phyloP scores from a whole-genome alignment of 805 yeast species.

The Ogataea pilisensis region DNA sequence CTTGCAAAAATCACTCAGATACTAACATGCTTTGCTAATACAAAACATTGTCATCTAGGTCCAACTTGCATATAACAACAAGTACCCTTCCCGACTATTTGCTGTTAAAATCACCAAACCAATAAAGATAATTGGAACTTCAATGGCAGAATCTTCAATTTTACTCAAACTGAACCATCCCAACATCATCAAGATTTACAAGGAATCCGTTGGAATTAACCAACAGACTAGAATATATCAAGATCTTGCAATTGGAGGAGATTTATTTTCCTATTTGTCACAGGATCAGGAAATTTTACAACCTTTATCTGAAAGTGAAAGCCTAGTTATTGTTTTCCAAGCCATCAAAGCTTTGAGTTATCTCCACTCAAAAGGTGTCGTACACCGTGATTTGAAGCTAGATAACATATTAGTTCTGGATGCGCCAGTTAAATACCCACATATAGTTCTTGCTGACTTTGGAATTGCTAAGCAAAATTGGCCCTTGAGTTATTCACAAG shows the following conservation, averaged over 20 bases:
- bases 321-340: conserved; percentile 51
- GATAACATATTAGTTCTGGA: conserved; percentile 62
- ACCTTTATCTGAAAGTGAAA: conserved; percentile 51
- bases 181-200: conserved; percentile 81
- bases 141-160: conserved; percentile 39
- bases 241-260: conserved; percentile 96
- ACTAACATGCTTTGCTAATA: conserved; percentile 3
- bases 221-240: conserved; percentile 85
- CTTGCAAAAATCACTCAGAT: neutral
- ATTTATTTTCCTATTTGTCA: conserved; percentile 83
- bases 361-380: conserved; percentile 50
- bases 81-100: conserved; percentile 28
- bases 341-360: conserved; percentile 51
- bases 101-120: conserved; percentile 43
- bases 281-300: conserved; percentile 44
- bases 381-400: conserved; percentile 62
- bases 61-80: conserved; percentile 29
- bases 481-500: conserved; percentile 7
- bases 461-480: conserved; percentile 40
- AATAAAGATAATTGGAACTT: conserved; percentile 24
- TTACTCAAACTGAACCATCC: conserved; percentile 78
- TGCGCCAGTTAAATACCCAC: conserved; percentile 48
- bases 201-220: conserved; percentile 60
- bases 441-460: conserved; percentile 63
- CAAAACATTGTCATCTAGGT: conserved; percentile 17